phyloP scores from a whole-genome alignment of 2,329 filamentous ascomycete species.

The Botrytis paeoniae region DNA sequence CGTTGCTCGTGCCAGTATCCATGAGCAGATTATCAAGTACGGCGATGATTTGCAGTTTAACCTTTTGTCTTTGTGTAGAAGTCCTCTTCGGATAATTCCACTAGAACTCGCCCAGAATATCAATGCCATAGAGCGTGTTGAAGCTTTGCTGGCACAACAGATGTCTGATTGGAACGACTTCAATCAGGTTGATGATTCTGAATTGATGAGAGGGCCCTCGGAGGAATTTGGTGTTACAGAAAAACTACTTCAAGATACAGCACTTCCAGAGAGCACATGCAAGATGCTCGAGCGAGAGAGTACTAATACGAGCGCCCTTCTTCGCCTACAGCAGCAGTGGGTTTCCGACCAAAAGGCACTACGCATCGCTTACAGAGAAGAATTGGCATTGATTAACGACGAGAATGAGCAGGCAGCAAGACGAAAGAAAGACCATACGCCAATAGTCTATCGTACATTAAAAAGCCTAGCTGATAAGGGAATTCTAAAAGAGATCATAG shows the following conservation, averaged over 20 bases:
- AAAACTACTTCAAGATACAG: slow-evolving; percentile 24
- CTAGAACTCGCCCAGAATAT: slow-evolving; percentile 44
- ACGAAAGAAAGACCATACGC: slow-evolving; percentile 65
- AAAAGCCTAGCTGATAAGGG: slow-evolving; percentile 65
- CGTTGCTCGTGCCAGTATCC: slow-evolving; percentile 61
- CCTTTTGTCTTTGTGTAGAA: slow-evolving; percentile 70
- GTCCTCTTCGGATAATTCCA: slow-evolving; percentile 48
- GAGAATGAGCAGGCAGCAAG: slow-evolving; percentile 53
- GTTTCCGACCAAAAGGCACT: slow-evolving; percentile 43
- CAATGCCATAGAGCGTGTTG: slow-evolving; percentile 42
- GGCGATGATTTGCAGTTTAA: slow-evolving; percentile 70
- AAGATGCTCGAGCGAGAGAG: slow-evolving; percentile 22
- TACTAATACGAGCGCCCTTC: slow-evolving; percentile 33
- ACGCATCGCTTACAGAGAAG: slow-evolving; percentile 48
- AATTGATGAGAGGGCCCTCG: slow-evolving; percentile 20
- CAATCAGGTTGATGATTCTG: slow-evolving; percentile 21
- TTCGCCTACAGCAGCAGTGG: slow-evolving; percentile 42
- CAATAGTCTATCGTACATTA: slow-evolving; percentile 67
- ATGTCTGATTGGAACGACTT: slow-evolving; percentile 46
- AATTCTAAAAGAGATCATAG: slow-evolving; percentile 48
- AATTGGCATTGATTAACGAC: slow-evolving; percentile 45
- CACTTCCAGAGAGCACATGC: slow-evolving; percentile 7
- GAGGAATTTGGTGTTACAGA: slow-evolving; percentile 25
- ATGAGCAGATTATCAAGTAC: slow-evolving; percentile 64
- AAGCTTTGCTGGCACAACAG: slow-evolving; percentile 40